phyloP scores from a whole-genome alignment of 1,139 yeast genomes.

The Entelexis paramagnoliae region DNA sequence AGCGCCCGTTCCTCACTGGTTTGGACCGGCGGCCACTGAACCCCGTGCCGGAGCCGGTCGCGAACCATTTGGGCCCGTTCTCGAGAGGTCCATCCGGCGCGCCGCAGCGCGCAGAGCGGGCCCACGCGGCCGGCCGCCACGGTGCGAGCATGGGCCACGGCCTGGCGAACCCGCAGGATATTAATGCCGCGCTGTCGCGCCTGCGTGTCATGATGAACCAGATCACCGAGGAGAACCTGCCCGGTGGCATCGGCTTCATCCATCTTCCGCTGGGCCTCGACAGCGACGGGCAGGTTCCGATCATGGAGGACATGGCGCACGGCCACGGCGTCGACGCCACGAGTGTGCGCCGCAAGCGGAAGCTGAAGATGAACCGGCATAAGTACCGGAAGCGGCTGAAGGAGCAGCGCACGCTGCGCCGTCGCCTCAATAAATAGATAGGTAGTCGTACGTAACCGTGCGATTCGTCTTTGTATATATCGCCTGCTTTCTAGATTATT shows the following conservation, averaged over 20 bases:
- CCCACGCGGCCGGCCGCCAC: neutral
- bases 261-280: conserved; percentile 16
- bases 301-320: conserved; percentile 5
- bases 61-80: conserved; percentile 22
- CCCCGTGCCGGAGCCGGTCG: conserved; percentile 21
- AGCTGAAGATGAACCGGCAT: conserved; percentile 41
- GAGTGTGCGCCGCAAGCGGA: conserved; percentile 38
- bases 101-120: neutral
- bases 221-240: conserved; percentile 13
- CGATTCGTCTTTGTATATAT: conserved; percentile 11
- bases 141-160: neutral
- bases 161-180: neutral
- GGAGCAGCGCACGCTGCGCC: conserved; percentile 35
- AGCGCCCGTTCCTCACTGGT: conserved; percentile 7
- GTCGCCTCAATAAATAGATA: conserved; percentile 30
- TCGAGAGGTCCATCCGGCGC: neutral
- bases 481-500: neutral
- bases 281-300: conserved; percentile 4
- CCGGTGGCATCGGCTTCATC: conserved; percentile 17
- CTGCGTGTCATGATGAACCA: conserved; percentile 17
- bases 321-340: conserved; percentile 27
- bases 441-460: neutral
- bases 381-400: conserved; percentile 39
- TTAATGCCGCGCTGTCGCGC: conserved; percentile 4
- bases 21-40: conserved; percentile 6